Evolutionary conservation across 805 yeast species (phyloP).

Genomic region (Sugiyamaella qingdaonensis): DNA sequence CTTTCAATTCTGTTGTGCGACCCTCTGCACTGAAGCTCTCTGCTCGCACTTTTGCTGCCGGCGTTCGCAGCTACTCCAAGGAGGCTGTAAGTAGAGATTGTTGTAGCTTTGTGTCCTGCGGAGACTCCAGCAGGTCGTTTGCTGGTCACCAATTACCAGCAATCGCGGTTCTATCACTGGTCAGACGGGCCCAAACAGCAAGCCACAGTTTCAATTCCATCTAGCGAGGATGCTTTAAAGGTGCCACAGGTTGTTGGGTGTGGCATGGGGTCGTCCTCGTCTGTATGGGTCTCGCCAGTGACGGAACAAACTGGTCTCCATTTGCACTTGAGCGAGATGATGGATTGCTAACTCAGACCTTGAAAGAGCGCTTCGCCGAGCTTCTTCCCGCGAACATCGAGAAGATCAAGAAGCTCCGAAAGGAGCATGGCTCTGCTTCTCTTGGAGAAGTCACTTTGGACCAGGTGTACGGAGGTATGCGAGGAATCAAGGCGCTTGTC

Average conservation of each 20-base stretch:
- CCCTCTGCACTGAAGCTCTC: constrained; percentile 21
- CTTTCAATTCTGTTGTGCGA: constrained; percentile 8
- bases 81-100: constrained; percentile 20
- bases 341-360: constrained; percentile 36
- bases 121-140: no score
- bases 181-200: no score
- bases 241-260: no score
- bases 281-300: no score
- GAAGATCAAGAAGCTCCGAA: constrained; percentile 81
- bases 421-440: constrained; percentile 77
- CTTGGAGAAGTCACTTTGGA: constrained; percentile 72
- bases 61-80: constrained; percentile 23
- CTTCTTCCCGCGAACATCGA: constrained; percentile 88
- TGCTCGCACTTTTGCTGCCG: constrained; percentile 16
- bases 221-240: no score
- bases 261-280: no score
- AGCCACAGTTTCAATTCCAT: background rate
- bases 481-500: constrained; percentile 79
- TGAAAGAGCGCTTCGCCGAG: constrained; percentile 92
- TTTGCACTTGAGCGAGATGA: no score
- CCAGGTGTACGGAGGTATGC: constrained; percentile 89
- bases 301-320: no score
- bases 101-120: background rate
- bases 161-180: no score
- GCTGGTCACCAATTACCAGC: no score